Evolutionary conservation across 78 protist genomes (phyloP), one percentile per base, ranked within the genome.

Genomic region (Tieghemostelium lacteum): DNA sequence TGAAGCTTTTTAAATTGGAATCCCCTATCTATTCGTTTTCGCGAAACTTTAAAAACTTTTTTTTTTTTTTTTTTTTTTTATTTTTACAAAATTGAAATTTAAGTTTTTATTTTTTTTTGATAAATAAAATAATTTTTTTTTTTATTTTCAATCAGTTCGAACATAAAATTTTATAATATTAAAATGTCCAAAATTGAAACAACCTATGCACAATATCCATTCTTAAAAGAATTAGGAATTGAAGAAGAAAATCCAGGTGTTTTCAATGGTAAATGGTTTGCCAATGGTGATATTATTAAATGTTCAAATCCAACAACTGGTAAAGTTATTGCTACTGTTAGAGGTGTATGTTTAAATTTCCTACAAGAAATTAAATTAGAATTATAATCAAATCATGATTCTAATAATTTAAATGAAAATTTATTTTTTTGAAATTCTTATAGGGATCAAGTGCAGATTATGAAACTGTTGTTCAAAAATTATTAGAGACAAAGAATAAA

Each of bases 241-340:
- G 26, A 36, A 12, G 93, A 75, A 57, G 88, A 75, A 50, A 92
- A 92, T 50, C 34, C 60, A 0, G 95, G 95, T 60, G 85, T 92
- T 22, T 92, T 83, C 60, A 71, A 92, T 50, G 95, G 95, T 45
- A 78, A 65, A 55, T 92, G 95, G 95, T 72, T 63, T 33, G 95
- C 86, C 20, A 62, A 45, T 14, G 95, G 95, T 61, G 95, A 83
- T n/a, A 3, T 76, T 22, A 49, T 71, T 42, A 80, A 66, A 52
- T 55, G 85, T 31, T 36, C 73, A 24, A 92, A 42, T 63, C 88
- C 95, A 67, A 62, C 95, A 26, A 92, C 22, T 22, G 70, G 70
- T 62, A 75, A 92, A 71, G 91, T 78, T 52, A 92, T 77, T 74
- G 88, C 95, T 22, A 62, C 77, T 58, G 88, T 92, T 20, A 77